Evolutionary conservation across 176 grass and related monocot species (phyloP).

Genomic region (Raddia distichophylla): DNA sequence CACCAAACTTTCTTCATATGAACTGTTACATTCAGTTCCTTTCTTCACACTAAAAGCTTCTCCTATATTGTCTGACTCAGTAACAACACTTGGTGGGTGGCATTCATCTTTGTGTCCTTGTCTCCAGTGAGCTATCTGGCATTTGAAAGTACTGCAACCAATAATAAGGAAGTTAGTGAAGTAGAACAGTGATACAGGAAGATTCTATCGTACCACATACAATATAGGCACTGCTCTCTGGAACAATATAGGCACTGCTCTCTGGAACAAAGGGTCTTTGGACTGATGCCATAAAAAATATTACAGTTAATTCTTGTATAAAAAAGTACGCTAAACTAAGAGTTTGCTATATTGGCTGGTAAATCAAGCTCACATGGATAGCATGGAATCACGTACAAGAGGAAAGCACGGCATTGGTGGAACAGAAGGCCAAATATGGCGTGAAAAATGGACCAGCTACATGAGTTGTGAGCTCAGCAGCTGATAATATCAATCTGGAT

Average conservation of each 20-base stretch:
- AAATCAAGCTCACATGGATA: background rate
- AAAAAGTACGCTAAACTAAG: background rate
- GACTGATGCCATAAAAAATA: constrained; percentile 2
- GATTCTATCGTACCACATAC: constrained; percentile 27
- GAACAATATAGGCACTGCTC: constrained; percentile 10
- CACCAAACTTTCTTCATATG: constrained; percentile 25
- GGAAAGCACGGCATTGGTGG: background rate
- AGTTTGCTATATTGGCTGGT: background rate
- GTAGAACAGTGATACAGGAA: constrained; percentile 13
- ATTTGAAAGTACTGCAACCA: constrained; percentile 74
- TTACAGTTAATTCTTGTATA: constrained; percentile 12
- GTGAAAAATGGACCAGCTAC: background rate
- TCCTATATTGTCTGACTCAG: constrained; percentile 30
- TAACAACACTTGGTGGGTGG: constrained; percentile 41
- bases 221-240: constrained; percentile 11
- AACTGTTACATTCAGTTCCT: constrained; percentile 26
- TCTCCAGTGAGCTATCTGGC: constrained; percentile 92
- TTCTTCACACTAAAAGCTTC: constrained; percentile 33
- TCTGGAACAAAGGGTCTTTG: background rate
- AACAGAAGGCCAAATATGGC: background rate
- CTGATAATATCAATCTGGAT: background rate
- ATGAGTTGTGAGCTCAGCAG: background rate
- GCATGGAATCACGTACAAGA: background rate
- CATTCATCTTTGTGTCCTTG: constrained; percentile 89
- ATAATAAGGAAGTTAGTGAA: constrained; percentile 34